Evolutionary conservation across 139 green algal species (phyloP), one percentile per base, ranked within the genome.

Genomic region (Eudorina sp.): DNA sequence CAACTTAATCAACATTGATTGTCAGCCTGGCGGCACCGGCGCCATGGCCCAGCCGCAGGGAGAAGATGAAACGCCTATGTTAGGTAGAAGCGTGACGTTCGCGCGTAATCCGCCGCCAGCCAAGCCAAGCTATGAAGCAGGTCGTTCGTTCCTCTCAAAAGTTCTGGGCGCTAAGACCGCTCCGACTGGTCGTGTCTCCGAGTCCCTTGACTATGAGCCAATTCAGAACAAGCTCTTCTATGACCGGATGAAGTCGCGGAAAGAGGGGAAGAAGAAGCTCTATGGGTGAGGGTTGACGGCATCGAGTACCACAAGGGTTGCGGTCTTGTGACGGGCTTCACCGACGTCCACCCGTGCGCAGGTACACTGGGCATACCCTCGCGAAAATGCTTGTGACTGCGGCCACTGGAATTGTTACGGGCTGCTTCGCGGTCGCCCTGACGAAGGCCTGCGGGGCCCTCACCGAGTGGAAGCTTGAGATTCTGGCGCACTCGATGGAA

Each of bases 351-450:
- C 73, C 53, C 25, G 38, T 8, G 6, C 90, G 80, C 90, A 96
- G 95, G 38, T 97, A 97, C 90, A 96, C 94, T 4, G 96, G 96
- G 31, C 91, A 92, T 66, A 98, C 96, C 0, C 58, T 95, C 0
- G 93, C 92, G 25, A 96, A 96, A 84, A 93, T 96, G 46, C 34
- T 96, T 19, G 92, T 96, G 36, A 97, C 94, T 0, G 80, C 96
- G 1, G 6, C 86, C 0, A 95, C 93, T 5, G 96, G 95, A 38
- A 68, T 98, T 8, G 29, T 95, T 31, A 97, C 96, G 4, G 96
- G 94, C 27, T 48, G 94, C 4, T 90, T 96, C 21, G 94, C 93
- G 0, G 91, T 94, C 0, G 53, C 38, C 6, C 38, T 97, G 51
- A 89, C 87, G 21, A 86, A 86, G 43, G 46, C 23, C 1, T 92